These are phyloP conservation scores for Eleusine coracana DNA, from an alignment of 176 grass and related monocot species.

Conservation along the genomic window DNA sequence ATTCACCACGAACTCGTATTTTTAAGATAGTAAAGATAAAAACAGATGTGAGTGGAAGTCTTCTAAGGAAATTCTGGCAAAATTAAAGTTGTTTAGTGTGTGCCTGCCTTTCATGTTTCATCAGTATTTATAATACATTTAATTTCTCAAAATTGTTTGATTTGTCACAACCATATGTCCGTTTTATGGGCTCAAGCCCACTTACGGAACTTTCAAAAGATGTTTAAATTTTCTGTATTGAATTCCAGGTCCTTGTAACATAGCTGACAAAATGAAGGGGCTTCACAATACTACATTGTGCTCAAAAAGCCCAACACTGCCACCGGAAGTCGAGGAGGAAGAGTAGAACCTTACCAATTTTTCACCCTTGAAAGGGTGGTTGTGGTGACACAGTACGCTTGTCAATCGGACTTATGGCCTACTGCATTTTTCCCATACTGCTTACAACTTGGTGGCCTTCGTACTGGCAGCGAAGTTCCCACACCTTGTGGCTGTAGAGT, in stretches of 20 bases:
- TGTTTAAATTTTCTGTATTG: background rate
- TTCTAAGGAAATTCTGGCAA: background rate
- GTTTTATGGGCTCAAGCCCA: background rate
- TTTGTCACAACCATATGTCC: background rate
- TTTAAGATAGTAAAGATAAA: no score
- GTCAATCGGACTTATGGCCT: background rate
- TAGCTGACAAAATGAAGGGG: constrained; percentile 61
- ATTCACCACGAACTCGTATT: no score
- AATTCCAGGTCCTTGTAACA: constrained; percentile 70
- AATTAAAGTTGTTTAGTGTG: background rate
- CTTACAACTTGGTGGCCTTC: background rate
- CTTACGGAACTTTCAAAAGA: background rate
- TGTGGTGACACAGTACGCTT: background rate
- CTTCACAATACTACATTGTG: constrained; percentile 83
- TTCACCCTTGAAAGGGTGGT: background rate
- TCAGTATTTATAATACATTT: background rate
- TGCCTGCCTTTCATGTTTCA: background rate
- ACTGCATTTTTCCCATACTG: background rate
- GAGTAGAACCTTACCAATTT: constrained; percentile 44
- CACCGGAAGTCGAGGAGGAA: constrained; percentile 73
- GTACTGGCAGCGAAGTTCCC: background rate
- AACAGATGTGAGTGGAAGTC: background rate
- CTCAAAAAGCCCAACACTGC: constrained; percentile 80
- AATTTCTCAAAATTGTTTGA: background rate
- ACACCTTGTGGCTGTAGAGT: background rate